Conservation (phyloP, 2,329 filamentous ascomycete genomes). For the Fusarium pseudonygamai region DNA sequence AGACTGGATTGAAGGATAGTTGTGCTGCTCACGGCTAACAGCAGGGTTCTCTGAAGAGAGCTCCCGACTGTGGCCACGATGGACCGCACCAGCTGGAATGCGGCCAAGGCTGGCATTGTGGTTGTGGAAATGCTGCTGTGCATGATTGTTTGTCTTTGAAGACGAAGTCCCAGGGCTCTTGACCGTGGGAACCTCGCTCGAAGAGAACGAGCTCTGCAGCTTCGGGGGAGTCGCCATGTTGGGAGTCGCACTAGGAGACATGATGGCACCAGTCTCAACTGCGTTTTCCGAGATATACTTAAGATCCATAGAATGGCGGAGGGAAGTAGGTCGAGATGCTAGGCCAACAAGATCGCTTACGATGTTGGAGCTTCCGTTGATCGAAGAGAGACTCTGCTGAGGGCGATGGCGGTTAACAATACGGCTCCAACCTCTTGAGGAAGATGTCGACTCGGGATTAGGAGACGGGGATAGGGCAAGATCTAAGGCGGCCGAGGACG, state of each 20-base stretch:
- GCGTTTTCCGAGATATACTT: slow-evolving; percentile 60
- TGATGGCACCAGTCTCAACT: slow-evolving; percentile 50
- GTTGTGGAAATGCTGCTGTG: slow-evolving; percentile 73
- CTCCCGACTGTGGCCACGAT: slow-evolving; percentile 78
- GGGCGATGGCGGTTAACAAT: slow-evolving; percentile 74
- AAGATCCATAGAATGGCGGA: slow-evolving; percentile 68
- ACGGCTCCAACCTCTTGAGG: slow-evolving; percentile 65
- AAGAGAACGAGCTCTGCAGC: slow-evolving; percentile 88
- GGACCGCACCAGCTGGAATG: slow-evolving; percentile 73
- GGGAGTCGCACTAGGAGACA: slow-evolving; percentile 60
- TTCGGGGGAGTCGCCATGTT: slow-evolving; percentile 73
- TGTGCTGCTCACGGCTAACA: slow-evolving; percentile 56
- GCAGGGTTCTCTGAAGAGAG: slow-evolving; percentile 63
- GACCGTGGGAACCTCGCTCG: slow-evolving; percentile 86
- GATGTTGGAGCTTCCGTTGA: slow-evolving; percentile 55
- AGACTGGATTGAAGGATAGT: slow-evolving; percentile 72
- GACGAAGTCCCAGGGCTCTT: slow-evolving; percentile 70
- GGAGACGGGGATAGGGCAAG: slow-evolving; percentile 76
- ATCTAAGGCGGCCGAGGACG: slow-evolving; percentile 83
- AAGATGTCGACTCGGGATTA: slow-evolving; percentile 61
- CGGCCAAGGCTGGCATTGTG: slow-evolving; percentile 86
- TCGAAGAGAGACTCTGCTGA: slow-evolving; percentile 65
- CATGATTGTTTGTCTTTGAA: slow-evolving; percentile 65
- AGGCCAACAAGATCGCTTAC: slow-evolving; percentile 58
- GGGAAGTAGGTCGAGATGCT: slow-evolving; percentile 57